Evolutionary conservation across 1,284 basidiomycete genomes (phyloP).

Genomic region (Pseudomicrostroma phylloplanum): DNA sequence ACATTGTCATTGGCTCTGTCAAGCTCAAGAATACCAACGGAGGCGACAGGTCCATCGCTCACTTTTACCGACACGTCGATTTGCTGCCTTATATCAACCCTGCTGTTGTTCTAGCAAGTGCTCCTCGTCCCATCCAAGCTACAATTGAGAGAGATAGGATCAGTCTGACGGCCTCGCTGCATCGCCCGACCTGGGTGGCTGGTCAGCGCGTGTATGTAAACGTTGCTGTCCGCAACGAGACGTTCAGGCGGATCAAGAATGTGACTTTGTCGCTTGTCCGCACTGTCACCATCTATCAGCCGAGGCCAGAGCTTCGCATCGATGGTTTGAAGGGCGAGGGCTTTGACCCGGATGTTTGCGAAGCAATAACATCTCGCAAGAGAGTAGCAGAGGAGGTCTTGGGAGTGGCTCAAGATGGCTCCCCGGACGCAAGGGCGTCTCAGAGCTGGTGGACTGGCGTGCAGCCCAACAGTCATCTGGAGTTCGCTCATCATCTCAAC

Average conservation of each 20-base stretch:
- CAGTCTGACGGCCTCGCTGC: slow-evolving; percentile 66
- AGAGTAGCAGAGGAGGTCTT: slow-evolving; percentile 41
- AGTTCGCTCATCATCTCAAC: slow-evolving; percentile 42
- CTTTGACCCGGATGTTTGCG: slow-evolving; percentile 39
- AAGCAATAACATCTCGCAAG: slow-evolving; percentile 37
- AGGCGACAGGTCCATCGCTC: slow-evolving; percentile 66
- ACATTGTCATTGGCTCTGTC: slow-evolving; percentile 76
- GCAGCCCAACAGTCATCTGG: slow-evolving; percentile 26
- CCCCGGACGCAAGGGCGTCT: slow-evolving; percentile 35
- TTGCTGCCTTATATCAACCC: slow-evolving; percentile 76
- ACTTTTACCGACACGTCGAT: slow-evolving; percentile 81
- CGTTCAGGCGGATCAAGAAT: slow-evolving; percentile 63
- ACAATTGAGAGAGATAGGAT: slow-evolving; percentile 64
- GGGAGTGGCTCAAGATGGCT: slow-evolving; percentile 42
- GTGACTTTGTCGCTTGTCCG: slow-evolving; percentile 66
- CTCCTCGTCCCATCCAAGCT: slow-evolving; percentile 62
- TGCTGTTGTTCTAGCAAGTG: slow-evolving; percentile 61
- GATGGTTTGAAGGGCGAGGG: slow-evolving; percentile 14
- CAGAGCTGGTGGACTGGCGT: slow-evolving; percentile 48
- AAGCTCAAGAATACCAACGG: slow-evolving; percentile 66
- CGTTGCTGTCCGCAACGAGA: slow-evolving; percentile 67
- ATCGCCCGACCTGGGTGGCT: slow-evolving; percentile 74
- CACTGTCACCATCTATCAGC: slow-evolving; percentile 66
- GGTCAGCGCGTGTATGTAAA: slow-evolving; percentile 75
- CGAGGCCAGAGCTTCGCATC: slow-evolving; percentile 55